Percentiles rank a stretch among this genome's conserved stretches.
Conservation (phyloP, 768 basidiomycete species). For the Agaricus blazei region DNA sequence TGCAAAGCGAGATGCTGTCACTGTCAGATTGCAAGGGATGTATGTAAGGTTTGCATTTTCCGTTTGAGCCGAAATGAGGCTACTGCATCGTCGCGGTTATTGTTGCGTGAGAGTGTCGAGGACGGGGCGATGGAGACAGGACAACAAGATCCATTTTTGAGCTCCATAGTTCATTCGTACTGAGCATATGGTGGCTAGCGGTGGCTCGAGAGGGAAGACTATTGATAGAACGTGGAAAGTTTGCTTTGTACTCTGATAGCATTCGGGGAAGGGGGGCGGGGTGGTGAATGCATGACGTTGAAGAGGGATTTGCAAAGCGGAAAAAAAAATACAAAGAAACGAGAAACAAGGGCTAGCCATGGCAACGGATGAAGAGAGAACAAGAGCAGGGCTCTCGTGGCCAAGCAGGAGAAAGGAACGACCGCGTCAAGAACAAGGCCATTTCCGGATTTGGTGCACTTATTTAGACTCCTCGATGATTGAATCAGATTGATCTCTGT, state of each 20-base stretch:
- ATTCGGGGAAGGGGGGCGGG: background rate
- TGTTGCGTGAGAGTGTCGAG: no score
- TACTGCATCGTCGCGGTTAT: no score
- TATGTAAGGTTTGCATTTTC: no score
- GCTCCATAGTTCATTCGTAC: no score
- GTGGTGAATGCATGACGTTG: background rate
- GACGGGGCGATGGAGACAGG: no score
- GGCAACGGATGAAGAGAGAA: slow-evolving; percentile 11
- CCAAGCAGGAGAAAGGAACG: slow-evolving; percentile 17
- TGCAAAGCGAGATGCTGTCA: no score
- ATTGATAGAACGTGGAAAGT: background rate
- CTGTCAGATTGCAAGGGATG: no score
- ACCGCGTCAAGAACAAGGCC: slow-evolving; percentile 25
- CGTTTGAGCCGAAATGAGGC: no score
- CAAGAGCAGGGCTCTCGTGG: slow-evolving; percentile 5
- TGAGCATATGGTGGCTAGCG: no score
- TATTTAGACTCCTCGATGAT: slow-evolving; percentile 8
- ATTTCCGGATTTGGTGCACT: slow-evolving; percentile 15
- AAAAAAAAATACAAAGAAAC: background rate
- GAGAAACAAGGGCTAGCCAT: background rate
- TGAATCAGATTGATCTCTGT: background rate
- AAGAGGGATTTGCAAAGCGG: background rate
- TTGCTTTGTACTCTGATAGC: background rate
- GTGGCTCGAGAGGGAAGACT: background rate
- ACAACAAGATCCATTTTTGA: no score